Base-by-base conservation (phyloP, 1,284 basidiomycete species). In the Cryptococcus sp. region DNA sequence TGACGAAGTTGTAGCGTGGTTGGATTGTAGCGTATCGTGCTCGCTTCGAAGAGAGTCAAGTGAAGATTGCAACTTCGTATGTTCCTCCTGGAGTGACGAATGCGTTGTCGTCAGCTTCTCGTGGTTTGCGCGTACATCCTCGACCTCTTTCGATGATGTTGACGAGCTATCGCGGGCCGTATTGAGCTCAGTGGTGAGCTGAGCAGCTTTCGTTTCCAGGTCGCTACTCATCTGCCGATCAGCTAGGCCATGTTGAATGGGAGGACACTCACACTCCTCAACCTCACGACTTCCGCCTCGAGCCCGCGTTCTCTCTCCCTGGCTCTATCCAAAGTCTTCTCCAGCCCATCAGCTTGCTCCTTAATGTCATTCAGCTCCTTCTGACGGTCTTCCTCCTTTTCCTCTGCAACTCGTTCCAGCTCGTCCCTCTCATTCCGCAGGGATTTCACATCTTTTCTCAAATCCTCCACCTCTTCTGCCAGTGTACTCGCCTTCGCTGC, bases 261-360 rank as follows among this genome's bases (percentile, higher is more conserved):
- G 13, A 16, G 10, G 7, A 1, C 0, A 54, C 72, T 56, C 52
- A 75, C 74, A 63, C 67, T 63, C 47, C 72, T 64, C 51, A 76
- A 58, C 25, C 67, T 52, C 4, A 62, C 67, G 2, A 76, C 48
- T 53, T 76, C 74, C 2, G 61, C 60, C 51, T 76, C 75, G 23
- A 76, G 53, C 0, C 61, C 67, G 2, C 69, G 66, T 53, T 74
- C 71, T 18, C 73, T 59, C 34, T 68, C 68, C 34, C 70, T 59
- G 7, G 62, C 60, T 28, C 74, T 60, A 32, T 72, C 71, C n/a
- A 75, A 42, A 7, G 51, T 52, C 55, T 67, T 66, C 55, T 70
- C 63, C 24, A 70, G 48, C 45, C 69, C 64, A 16, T 54, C 59
- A 5, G 69, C 51, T 46, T 57, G 56, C 31, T 54, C 45, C 43